These are phyloP conservation scores for Fraxinus sp. DNA, from an alignment of 305 asterid species.

Conservation along the genomic window DNA sequence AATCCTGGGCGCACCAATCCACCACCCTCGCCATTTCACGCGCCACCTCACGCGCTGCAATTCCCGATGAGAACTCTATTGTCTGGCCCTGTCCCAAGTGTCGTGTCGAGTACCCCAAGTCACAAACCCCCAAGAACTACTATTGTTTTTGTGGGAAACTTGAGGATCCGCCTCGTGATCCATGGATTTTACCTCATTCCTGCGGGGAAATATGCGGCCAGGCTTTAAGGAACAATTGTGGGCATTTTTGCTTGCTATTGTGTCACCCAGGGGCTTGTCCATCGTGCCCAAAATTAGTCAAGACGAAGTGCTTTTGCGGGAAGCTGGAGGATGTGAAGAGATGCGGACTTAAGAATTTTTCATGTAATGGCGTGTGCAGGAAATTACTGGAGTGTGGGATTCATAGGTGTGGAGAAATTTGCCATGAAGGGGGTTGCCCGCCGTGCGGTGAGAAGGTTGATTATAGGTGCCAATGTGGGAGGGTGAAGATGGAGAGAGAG, in stretches of 20 bases:
- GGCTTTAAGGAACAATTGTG: slow-evolving; percentile 62
- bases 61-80: slow-evolving; percentile 42
- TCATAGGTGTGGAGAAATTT: slow-evolving; percentile 65
- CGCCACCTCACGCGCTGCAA: slow-evolving; percentile 69
- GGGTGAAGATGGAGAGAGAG: slow-evolving; percentile 58
- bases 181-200: slow-evolving; percentile 92
- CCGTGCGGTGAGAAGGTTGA: slow-evolving; percentile 55
- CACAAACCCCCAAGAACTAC: slow-evolving; percentile 65
- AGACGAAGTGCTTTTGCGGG: slow-evolving; percentile 69
- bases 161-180: slow-evolving; percentile 75
- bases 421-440: slow-evolving; percentile 74
- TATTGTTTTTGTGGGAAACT: slow-evolving; percentile 78
- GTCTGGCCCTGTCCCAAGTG: slow-evolving; percentile 96
- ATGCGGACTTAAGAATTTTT: slow-evolving; percentile 79
- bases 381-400: slow-evolving; percentile 57
- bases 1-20: slow-evolving; percentile 86
- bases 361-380: slow-evolving; percentile 57
- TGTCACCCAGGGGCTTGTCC: slow-evolving; percentile 98
- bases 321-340: slow-evolving; percentile 68
- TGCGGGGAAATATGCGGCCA: slow-evolving; percentile 85
- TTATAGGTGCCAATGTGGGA: slow-evolving; percentile 72
- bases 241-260: slow-evolving; percentile 69
- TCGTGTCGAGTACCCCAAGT: slow-evolving; percentile 68
- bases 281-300: slow-evolving; percentile 78
- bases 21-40: slow-evolving; percentile 67